These are phyloP conservation scores for Colletotrichum brevisporum DNA, from an alignment of 2,329 filamentous ascomycete genomes.

Conservation along the genomic window DNA sequence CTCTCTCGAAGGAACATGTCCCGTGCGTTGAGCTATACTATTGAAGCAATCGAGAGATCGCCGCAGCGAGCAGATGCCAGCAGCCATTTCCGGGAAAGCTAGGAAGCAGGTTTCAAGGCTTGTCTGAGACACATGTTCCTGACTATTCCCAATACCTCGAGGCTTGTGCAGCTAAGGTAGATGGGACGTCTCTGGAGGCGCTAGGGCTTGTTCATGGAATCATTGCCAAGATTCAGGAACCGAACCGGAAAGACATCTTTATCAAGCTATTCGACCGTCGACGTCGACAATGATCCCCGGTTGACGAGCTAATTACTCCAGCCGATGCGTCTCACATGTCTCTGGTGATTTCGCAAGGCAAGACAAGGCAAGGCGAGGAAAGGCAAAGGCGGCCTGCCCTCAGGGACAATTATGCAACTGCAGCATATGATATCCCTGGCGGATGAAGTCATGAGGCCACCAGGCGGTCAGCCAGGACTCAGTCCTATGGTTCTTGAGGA, in stretches of 20 bases:
- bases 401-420: conserved; percentile 31
- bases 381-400: neutral
- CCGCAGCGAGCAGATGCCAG: conserved; percentile 22
- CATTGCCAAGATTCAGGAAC: conserved; percentile 35
- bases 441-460: conserved; percentile 38
- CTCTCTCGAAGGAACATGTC: conserved; percentile 17
- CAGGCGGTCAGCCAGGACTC: conserved; percentile 28
- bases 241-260: conserved; percentile 24
- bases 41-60: conserved; percentile 15
- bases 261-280: conserved; percentile 31
- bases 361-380: conserved; percentile 15
- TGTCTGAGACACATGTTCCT: conserved; percentile 41
- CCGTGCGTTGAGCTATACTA: conserved; percentile 16
- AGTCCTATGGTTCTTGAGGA: conserved; percentile 16
- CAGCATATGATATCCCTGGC: conserved; percentile 31
- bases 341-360: conserved; percentile 27
- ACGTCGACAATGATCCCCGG: conserved; percentile 27
- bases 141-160: conserved; percentile 39
- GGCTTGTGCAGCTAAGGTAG: conserved; percentile 25
- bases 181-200: conserved; percentile 27
- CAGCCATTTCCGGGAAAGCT: conserved; percentile 22
- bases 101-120: conserved; percentile 34
- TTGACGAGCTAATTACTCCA: conserved; percentile 24
- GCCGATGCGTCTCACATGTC: conserved; percentile 37
- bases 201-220: conserved; percentile 22